Evolutionary conservation across 768 basidiomycete genomes (phyloP).

Genomic region (Leccinum barrowsii): DNA sequence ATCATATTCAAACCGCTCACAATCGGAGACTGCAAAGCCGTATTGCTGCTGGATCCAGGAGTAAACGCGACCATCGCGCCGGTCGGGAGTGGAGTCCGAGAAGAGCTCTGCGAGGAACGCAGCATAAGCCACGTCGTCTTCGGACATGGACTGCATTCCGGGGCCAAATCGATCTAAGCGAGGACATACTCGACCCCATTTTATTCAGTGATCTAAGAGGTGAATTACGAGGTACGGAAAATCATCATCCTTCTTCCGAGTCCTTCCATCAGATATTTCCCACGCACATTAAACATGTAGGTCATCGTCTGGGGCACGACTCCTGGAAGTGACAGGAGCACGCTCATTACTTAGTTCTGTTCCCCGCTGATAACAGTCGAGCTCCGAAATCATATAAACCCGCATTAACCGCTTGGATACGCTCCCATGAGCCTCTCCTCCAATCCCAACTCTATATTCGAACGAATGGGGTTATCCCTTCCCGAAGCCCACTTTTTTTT

Average conservation of each 20-base stretch:
- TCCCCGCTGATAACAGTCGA: too few species aligned
- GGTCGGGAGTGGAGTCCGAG: conserved; percentile 18
- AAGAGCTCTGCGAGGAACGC: conserved; percentile 26
- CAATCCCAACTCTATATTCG: background rate
- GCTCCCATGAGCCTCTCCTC: background rate
- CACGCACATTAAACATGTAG: too few species aligned
- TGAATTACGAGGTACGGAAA: background rate
- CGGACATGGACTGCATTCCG: conserved; percentile 23
- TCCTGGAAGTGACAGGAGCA: too few species aligned
- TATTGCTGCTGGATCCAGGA: conserved; percentile 36
- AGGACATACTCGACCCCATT: conserved; percentile 10
- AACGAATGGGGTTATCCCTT: background rate
- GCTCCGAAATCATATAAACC: background rate
- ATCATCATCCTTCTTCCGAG: background rate
- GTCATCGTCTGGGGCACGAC: too few species aligned
- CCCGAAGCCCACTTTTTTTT: background rate
- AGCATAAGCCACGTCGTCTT: conserved; percentile 31
- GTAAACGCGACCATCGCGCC: conserved; percentile 27
- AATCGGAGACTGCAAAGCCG: conserved; percentile 32
- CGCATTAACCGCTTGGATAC: background rate
- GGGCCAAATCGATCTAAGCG: conserved; percentile 1
- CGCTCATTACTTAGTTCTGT: too few species aligned
- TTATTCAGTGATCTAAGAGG: conserved; percentile 13
- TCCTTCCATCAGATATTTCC: too few species aligned
- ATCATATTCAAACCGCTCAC: background rate